Evolutionary conservation across 2,329 filamentous ascomycete species (phyloP), one percentile per base, ranked within the genome.

Genomic region (Penicillium psychrosexuale): DNA sequence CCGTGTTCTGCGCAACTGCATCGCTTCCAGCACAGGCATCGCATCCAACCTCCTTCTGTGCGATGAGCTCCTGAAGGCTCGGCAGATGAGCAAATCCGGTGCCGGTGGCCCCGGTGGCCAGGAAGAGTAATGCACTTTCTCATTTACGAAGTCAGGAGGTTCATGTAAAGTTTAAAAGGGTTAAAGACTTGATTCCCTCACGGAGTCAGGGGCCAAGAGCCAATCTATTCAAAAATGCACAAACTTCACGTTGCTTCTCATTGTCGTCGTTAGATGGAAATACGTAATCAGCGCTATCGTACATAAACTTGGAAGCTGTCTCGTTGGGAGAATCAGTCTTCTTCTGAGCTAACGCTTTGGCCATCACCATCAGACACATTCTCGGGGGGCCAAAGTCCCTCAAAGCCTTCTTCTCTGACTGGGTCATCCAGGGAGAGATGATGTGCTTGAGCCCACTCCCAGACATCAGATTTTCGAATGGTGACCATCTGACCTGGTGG

Each of bases 1-100:
- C 85, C 85, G 94, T 55, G 94, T 99, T 34, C 76, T 99, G 66
- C 84, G 94, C 64, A 97, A 97, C 79, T 91, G 88, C 73, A 86
- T 99, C 60, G 91, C 94, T 3, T 97, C 92, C 33, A 94, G 91
- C 74, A 89, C 93, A 27, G 91, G 94, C 60, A 99, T 99, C 69
- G 93, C 94, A 6, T 93, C 90, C 9, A 99, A 99, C 78, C 80
- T 99, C 61, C 80, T 99, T 62, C 83, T 99, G 47, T 99, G 94
- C 69, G 94, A 99, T 69, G 94, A 99, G 81, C 83, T 99, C 80
- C 81, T 99, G 67, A 99, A 99, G 82, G 94, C 94, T 58, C 84
- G 94, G 72, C 93, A 99, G 80, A 99, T 99, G 94, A 88, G 74
- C 51, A 72, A 70, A 61, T 66, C 71, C 47, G 68, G 72, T 52